Percentiles rank a stretch among this genome's conserved stretches.
Conservation (phyloP, 148 eudicot species). For the Amaranthus palmeri region DNA sequence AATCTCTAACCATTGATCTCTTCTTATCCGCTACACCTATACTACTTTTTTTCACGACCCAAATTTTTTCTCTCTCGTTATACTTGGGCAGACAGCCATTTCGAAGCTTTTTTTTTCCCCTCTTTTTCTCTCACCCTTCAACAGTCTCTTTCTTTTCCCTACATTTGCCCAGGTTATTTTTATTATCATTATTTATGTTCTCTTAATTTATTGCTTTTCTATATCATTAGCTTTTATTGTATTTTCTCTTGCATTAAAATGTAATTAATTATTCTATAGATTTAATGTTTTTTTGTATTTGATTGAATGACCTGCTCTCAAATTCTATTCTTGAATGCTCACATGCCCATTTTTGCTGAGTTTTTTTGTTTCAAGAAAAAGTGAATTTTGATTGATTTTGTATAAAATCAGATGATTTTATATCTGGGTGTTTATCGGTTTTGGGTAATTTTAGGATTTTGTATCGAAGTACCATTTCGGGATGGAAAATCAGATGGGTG, state of each 20-base stretch:
- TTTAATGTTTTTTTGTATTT: background rate
- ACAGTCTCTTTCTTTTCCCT: constrained; percentile 18
- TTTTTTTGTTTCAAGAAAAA: background rate
- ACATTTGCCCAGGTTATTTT: constrained; percentile 21
- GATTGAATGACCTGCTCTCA: background rate
- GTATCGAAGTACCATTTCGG: constrained; percentile 9
- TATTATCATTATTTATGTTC: background rate
- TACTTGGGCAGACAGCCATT: constrained; percentile 13
- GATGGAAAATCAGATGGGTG: constrained; percentile 46
- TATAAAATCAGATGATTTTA: constrained; percentile 14
- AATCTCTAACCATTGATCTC: constrained; percentile 1
- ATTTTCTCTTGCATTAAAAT: background rate
- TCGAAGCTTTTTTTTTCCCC: background rate
- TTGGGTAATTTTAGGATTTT: constrained; percentile 28
- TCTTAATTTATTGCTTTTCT: background rate
- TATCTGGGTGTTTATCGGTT: constrained; percentile 30
- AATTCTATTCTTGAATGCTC: background rate
- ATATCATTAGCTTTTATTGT: background rate
- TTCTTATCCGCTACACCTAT: background rate
- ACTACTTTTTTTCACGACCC: background rate
- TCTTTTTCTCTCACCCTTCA: background rate
- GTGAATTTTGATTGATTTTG: background rate
- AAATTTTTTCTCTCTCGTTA: background rate
- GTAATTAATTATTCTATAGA: constrained; percentile 9
- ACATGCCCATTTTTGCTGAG: background rate